Base-by-base conservation (phyloP, 495 filamentous ascomycete genomes). In the Immersiella caudata region DNA sequence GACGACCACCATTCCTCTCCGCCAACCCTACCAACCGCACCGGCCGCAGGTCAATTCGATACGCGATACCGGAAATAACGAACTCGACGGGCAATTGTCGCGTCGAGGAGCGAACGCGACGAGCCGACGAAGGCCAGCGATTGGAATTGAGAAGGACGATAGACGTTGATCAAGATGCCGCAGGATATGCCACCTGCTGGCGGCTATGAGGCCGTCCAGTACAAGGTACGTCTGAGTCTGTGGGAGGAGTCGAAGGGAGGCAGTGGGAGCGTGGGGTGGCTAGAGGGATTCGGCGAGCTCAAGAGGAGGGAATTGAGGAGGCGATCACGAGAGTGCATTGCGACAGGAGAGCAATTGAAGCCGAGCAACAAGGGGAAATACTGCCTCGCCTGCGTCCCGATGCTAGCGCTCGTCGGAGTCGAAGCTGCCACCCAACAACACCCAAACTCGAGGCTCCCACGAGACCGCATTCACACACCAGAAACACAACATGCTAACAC, bases 161-260 rank as follows among this genome's bases (percentile, higher is more conserved):
- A 57, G 16, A 49, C 9, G 24, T 72, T 46, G 73, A 74, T 80
- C 84, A 75, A 26, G 60, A 90, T 91, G 88, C 86, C 87, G 75
- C 88, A 91, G 87, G 95, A 98, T 87, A 91, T 99, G 83, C 95
- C 95, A 80, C 95, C 95, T 69, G 74, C 78, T 74, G 95, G 95
- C 82, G 95, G 95, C 85, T 99, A 99, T 79, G 90, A 86, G 73
- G 90, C 93, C 71, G 89, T 99, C 61, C 95, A 98, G 80, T 99
- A 96, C 85, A 97, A 97, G 88, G 91, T 93, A 79, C 70, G 52
- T 22, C 25, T 62, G 52, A 9, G 52, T 26, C 26, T 56, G 21
- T 11, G 50, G 50, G 8, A 4, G 49, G 14, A 9, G 58, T 16
- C 8, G 58, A 8, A 8, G 8, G 29, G 29, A 33, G 4, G 33